These are phyloP conservation scores for Panaeolus papilionaceus DNA, from an alignment of 768 basidiomycete species.

Conservation along the genomic window DNA sequence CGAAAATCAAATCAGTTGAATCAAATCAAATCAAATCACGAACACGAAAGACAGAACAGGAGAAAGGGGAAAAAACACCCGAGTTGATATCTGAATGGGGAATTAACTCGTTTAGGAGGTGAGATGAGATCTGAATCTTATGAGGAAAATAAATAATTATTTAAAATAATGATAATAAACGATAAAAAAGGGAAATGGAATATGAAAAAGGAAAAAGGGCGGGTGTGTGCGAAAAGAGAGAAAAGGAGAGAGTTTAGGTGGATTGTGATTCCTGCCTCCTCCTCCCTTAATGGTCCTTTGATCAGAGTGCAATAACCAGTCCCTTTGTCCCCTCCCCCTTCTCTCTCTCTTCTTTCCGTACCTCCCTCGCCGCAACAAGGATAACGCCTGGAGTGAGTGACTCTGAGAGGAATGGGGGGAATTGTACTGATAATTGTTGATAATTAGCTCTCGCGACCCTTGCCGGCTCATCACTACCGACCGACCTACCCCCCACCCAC, in stretches of 20 bases:
- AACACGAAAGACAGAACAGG: too few relatives aligned
- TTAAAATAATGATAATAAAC: neutral
- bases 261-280: neutral
- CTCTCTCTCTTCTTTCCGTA: conserved; percentile 18
- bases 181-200: too few relatives aligned
- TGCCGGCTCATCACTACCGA: conserved; percentile 65
- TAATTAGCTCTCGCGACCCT: conserved; percentile 89
- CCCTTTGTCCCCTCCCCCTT: conserved; percentile 15
- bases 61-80: too few relatives aligned
- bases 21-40: too few relatives aligned
- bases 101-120: too few relatives aligned
- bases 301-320: conserved; percentile 20
- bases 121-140: neutral
- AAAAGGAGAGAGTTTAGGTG: neutral
- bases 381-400: conserved; percentile 36
- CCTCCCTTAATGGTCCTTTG: conserved; percentile 28
- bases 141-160: neutral
- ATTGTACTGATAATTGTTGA: too few relatives aligned
- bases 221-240: neutral
- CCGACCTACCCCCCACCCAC: conserved; percentile 46
- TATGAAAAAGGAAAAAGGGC: neutral
- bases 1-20: too few relatives aligned
- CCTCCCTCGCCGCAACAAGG: conserved; percentile 32
- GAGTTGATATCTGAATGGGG: too few relatives aligned
- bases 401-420: too few relatives aligned